Evolutionary conservation across 2,329 filamentous ascomycete genomes (phyloP).

Genomic region (Beauveria australis): DNA sequence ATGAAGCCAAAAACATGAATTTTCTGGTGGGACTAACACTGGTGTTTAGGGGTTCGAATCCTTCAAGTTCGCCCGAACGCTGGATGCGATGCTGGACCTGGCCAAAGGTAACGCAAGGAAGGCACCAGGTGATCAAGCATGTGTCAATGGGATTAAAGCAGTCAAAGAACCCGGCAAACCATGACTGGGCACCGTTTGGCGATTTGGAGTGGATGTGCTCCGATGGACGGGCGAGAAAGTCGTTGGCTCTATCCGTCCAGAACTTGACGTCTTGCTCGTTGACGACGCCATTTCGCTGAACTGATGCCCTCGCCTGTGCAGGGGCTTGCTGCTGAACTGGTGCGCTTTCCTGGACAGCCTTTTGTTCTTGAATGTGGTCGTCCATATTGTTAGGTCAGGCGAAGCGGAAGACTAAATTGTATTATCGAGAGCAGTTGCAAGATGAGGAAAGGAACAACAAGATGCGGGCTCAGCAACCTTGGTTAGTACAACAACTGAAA

Average conservation of each 20-base stretch:
- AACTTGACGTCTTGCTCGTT: conserved; percentile 35
- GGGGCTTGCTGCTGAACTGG: neutral
- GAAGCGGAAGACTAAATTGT: neutral
- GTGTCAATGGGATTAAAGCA: conserved; percentile 37
- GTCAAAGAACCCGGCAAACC: conserved; percentile 33
- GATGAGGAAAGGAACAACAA: neutral
- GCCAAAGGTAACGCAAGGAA: conserved; percentile 41
- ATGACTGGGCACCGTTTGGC: conserved; percentile 27
- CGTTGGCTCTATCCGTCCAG: conserved; percentile 37
- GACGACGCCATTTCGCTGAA: conserved; percentile 23
- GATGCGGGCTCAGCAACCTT: neutral
- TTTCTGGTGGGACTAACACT: conserved; percentile 26
- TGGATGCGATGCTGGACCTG: conserved; percentile 38
- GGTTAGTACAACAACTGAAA: neutral
- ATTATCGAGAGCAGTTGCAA: neutral
- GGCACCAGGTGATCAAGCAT: conserved; percentile 36
- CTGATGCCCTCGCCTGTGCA: neutral
- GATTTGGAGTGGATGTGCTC: conserved; percentile 36
- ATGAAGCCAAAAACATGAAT: neutral
- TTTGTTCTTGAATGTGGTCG: neutral
- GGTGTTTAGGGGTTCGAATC: conserved; percentile 39
- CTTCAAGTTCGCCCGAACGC: conserved; percentile 31
- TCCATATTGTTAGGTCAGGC: neutral
- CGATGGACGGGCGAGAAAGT: conserved; percentile 32
- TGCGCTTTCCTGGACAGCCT: neutral